phyloP scores from a whole-genome alignment of 345 rosid species.

The Theobroma cacao region DNA sequence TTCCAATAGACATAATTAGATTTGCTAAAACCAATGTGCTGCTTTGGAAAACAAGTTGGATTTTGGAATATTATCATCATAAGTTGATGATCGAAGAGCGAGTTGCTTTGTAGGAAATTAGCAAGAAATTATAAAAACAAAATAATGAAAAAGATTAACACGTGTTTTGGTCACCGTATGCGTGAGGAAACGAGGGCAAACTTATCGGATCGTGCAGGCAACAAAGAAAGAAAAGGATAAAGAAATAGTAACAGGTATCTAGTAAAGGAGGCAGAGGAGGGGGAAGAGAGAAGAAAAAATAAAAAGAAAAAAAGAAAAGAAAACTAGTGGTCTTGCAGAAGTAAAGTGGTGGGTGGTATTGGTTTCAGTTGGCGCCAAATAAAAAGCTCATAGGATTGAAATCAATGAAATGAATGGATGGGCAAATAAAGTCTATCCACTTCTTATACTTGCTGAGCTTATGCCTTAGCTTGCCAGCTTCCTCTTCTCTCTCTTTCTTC shows the following conservation, averaged over 20 bases:
- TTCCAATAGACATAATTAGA: too few species aligned
- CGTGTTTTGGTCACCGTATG: neutral
- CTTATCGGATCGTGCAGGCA: neutral
- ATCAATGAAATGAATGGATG: slow-evolving; percentile 8
- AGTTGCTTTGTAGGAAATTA: neutral
- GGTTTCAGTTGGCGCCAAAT: slow-evolving; percentile 37
- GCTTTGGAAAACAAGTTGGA: too few species aligned
- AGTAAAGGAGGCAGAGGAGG: too few species aligned
- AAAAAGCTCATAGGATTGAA: neutral
- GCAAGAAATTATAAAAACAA: neutral
- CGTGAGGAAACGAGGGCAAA: neutral
- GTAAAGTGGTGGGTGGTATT: neutral
- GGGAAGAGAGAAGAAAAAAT: too few species aligned
- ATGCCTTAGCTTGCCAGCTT: slow-evolving; percentile 12
- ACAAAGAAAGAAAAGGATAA: neutral
- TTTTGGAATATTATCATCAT: too few species aligned
- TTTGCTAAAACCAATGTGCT: too few species aligned
- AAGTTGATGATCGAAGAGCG: too few species aligned
- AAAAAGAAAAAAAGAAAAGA: neutral
- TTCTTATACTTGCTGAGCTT: slow-evolving; percentile 7
- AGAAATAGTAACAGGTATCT: too few species aligned
- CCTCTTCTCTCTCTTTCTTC: neutral
- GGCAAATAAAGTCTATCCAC: slow-evolving; percentile 36
- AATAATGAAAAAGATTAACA: neutral
- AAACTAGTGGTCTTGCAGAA: neutral